These are phyloP conservation scores for Lepraria neglecta DNA, from an alignment of 495 filamentous ascomycete species.

Conservation along the genomic window DNA sequence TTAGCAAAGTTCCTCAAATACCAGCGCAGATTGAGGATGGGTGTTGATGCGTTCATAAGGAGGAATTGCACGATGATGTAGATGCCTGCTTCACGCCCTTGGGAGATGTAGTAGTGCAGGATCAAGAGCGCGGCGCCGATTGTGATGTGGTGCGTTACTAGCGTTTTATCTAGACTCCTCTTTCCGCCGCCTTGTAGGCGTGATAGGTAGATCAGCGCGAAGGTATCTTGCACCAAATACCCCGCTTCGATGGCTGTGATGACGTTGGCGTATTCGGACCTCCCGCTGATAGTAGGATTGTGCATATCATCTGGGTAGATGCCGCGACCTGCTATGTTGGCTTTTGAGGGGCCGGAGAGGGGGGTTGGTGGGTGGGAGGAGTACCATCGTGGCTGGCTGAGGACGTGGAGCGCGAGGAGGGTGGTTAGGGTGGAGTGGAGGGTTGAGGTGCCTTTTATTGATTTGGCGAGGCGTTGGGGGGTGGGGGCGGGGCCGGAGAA, in stretches of 20 bases:
- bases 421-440: constrained; percentile 24
- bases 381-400: not conserved
- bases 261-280: constrained; percentile 26
- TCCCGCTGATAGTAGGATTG: constrained; percentile 24
- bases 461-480: constrained; percentile 8
- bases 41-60: constrained; percentile 30
- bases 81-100: constrained; percentile 28
- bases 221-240: constrained; percentile 29
- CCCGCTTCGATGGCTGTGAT: constrained; percentile 30
- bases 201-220: constrained; percentile 13
- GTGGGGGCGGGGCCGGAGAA: constrained; percentile 15
- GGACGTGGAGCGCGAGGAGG: not conserved
- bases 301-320: constrained; percentile 16
- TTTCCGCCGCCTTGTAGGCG: not conserved
- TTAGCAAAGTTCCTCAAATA: constrained; percentile 14
- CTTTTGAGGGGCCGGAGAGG: not conserved
- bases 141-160: constrained; percentile 25
- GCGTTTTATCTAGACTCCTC: constrained; percentile 14
- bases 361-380: not conserved
- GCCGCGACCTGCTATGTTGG: not conserved
- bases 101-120: constrained; percentile 27
- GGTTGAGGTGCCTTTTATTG: constrained; percentile 21
- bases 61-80: constrained; percentile 29
- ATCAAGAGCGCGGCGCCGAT: constrained; percentile 25
- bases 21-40: constrained; percentile 25